Percentiles rank a stretch among this genome's conserved stretches.
These are phyloP conservation scores for Vigna trinervia DNA, from an alignment of 306 rosid species.

Conservation along the genomic window DNA sequence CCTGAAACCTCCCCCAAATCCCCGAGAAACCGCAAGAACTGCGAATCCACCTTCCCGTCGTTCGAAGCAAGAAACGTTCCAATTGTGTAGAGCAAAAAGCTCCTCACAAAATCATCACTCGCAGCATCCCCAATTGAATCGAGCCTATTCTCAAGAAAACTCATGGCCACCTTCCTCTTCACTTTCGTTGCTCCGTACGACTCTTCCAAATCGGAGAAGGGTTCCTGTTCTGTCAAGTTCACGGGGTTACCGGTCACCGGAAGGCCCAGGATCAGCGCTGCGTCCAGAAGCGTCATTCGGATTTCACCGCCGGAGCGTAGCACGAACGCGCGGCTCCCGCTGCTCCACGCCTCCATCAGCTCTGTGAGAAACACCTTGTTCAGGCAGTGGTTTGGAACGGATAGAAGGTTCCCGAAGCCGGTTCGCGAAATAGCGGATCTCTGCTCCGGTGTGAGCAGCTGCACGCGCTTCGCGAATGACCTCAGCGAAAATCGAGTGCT, in stretches of 20 bases:
- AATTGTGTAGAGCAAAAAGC: constrained; percentile 51
- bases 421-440: constrained; percentile 30
- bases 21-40: constrained; percentile 46
- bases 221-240: constrained; percentile 39
- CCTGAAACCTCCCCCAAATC: constrained; percentile 45
- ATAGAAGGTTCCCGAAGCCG: constrained; percentile 50
- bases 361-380: constrained; percentile 48
- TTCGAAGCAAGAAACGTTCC: constrained; percentile 52
- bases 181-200: constrained; percentile 42
- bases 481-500: constrained; percentile 47
- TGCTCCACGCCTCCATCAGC: constrained; percentile 54
- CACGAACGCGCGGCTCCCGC: constrained; percentile 37
- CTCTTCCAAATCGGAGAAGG: constrained; percentile 52
- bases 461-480: constrained; percentile 45
- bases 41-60: constrained; percentile 55
- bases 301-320: constrained; percentile 45
- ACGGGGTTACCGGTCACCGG: constrained; percentile 50
- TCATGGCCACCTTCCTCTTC: constrained; percentile 51
- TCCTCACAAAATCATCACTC: constrained; percentile 54
- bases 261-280: constrained; percentile 52
- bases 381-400: constrained; percentile 46
- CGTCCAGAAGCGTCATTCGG: constrained; percentile 43
- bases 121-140: constrained; percentile 48
- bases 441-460: constrained; percentile 48
- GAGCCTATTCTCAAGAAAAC: constrained; percentile 47